Evolutionary conservation across 108 stramenopile genomes (phyloP).

Genomic region (Fragilariopsis cylindrus): DNA sequence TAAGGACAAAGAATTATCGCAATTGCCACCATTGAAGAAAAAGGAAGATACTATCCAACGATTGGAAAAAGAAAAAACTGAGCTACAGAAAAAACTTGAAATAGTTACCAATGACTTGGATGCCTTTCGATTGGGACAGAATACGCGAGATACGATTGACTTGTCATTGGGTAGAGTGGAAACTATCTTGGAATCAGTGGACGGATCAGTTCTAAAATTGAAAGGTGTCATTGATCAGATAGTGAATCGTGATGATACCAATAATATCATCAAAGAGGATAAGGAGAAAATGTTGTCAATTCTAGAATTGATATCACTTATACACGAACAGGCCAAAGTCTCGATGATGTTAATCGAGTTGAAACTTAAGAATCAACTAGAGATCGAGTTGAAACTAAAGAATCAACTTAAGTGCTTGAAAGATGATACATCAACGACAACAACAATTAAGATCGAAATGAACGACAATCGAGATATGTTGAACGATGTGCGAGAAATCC

Average conservation of each 20-base stretch:
- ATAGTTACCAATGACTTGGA: constrained; percentile 23
- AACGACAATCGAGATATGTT: constrained; percentile 10
- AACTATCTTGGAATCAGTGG: constrained; percentile 36
- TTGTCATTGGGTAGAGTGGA: constrained; percentile 34
- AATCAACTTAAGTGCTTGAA: constrained; percentile 41
- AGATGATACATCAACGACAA: constrained; percentile 22
- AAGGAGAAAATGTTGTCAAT: constrained; percentile 37
- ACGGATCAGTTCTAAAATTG: constrained; percentile 31
- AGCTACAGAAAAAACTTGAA: constrained; percentile 28
- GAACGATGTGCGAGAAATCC: constrained; percentile 27
- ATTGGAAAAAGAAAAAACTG: constrained; percentile 25
- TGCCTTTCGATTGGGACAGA: constrained; percentile 12
- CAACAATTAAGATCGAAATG: background rate
- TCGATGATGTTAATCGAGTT: constrained; percentile 46
- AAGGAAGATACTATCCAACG: constrained; percentile 16
- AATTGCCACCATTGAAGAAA: constrained; percentile 4
- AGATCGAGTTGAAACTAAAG: constrained; percentile 44
- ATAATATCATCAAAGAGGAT: constrained; percentile 20
- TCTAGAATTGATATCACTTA: constrained; percentile 39
- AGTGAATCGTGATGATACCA: constrained; percentile 25
- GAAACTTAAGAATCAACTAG: constrained; percentile 41
- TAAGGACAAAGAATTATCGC: background rate
- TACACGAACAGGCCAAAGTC: constrained; percentile 50
- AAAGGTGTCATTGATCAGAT: constrained; percentile 28
- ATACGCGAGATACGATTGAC: constrained; percentile 35